Conservation (phyloP, 148 eudicot genomes). For the Heliosperma pusillum region DNA sequence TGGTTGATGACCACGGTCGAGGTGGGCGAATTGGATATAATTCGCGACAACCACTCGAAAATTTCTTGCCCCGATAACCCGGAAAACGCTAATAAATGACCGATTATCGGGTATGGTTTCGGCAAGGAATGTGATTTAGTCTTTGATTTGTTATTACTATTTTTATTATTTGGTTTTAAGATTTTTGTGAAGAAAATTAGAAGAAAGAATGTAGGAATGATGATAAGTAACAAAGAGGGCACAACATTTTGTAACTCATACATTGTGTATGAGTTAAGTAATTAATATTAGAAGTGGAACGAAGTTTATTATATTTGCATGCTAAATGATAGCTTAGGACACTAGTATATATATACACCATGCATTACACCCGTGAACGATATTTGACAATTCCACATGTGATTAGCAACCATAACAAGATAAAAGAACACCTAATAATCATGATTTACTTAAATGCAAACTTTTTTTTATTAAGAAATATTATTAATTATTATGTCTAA, state of each 20-base stretch:
- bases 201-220: not conserved
- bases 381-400: too few relatives aligned
- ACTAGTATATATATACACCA: too few relatives aligned
- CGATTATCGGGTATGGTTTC: slow-evolving; percentile 19
- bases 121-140: slow-evolving; percentile 10
- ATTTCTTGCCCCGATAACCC: slow-evolving; percentile 3
- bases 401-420: not conserved
- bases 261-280: not conserved
- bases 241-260: not conserved
- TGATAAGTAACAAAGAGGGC: not conserved
- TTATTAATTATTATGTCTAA: too few relatives aligned
- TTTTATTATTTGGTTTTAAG: not conserved
- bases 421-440: not conserved
- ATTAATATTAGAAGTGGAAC: not conserved
- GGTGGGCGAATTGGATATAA: slow-evolving; percentile 21
- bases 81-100: slow-evolving; percentile 15
- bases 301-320: not conserved
- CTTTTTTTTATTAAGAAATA: too few relatives aligned
- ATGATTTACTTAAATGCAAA: not conserved
- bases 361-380: too few relatives aligned
- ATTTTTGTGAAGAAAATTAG: not conserved
- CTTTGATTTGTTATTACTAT: not conserved
- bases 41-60: slow-evolving; percentile 4
- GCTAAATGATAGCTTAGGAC: too few relatives aligned
- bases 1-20: slow-evolving; percentile 13